Base-by-base conservation (phyloP, 164 flowering plant species). In the Malania oleifera region DNA sequence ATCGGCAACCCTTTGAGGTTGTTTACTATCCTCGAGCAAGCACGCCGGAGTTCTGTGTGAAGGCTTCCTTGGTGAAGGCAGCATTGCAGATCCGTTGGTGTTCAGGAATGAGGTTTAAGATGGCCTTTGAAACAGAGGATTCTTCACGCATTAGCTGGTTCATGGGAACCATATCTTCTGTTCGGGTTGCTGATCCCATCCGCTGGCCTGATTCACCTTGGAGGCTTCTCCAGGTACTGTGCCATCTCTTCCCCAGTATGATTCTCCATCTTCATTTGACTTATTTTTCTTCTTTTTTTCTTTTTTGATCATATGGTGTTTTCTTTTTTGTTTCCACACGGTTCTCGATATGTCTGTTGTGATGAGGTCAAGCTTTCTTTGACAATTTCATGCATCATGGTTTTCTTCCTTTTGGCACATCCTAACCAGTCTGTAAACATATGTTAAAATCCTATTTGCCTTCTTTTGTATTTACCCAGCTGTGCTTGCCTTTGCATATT, bases 111-210 rank as follows among this genome's bases (percentile, higher is more conserved):
- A 80, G 85, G 66, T 83, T 83, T 62, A 83, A 83, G 61, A 83
- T 83, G 88, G 65, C 85, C 5, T 80, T 83, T 38, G 88, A 83
- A 65, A 81, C 88, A 1, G 88, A 83, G 73, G 88, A 83, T 44
- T 83, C 85, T 26, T 83, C 85, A 0, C 62, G 88, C 17, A 81
- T 83, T 1, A 83, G 85, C 60, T 81, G 85, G 84, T 83, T 83
- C 53, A 79, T 75, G 86, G 89, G 86, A 19, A 83, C 85, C 3
- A 61, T 83, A 13, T 73, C 79, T 23, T 75, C 82, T 28, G 84
- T 79, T 65, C 82, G 75, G 35, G 76, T 79, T 31, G 80, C 79
- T 25, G 85, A 83, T 52, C 79, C 80, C 17, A 53, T 77, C 23
- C 77, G 61, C 37, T 82, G 85, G 83, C 85, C 87, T 40, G 75